Evolutionary conservation across 345 rosid species (phyloP).

Genomic region (Brassica rapa): DNA sequence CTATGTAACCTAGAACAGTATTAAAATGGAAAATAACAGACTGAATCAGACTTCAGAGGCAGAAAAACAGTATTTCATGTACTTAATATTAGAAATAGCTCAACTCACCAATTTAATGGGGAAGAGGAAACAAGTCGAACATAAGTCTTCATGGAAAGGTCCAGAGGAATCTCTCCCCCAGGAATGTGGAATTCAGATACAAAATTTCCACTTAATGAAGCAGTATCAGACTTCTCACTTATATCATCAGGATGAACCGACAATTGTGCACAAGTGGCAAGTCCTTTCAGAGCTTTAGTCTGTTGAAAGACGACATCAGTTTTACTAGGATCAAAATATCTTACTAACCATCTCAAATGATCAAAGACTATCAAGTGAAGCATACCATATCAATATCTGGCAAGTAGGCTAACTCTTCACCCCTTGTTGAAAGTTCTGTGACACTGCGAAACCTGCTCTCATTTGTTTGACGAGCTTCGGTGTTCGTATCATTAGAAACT

Average conservation of each 20-base stretch:
- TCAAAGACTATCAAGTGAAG: constrained; percentile 23
- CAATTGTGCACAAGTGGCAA: constrained; percentile 53
- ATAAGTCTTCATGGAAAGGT: constrained; percentile 81
- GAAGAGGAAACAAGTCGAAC: constrained; percentile 61
- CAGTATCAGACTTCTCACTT: constrained; percentile 45
- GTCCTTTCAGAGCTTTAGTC: constrained; percentile 90
- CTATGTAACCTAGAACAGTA: constrained; percentile 64
- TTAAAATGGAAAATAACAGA: constrained; percentile 17
- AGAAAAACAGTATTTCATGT: neutral
- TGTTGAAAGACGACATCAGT: constrained; percentile 37
- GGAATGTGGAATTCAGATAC: constrained; percentile 55
- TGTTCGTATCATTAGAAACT: constrained; percentile 44
- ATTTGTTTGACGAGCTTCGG: constrained; percentile 45
- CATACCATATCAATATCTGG: constrained; percentile 79
- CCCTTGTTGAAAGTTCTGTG: constrained; percentile 71
- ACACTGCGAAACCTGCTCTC: constrained; percentile 75
- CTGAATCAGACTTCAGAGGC: neutral
- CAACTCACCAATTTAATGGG: constrained; percentile 68
- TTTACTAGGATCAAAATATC: constrained; percentile 11
- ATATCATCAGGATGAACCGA: constrained; percentile 43
- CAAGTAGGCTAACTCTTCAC: constrained; percentile 52
- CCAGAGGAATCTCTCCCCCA: constrained; percentile 73
- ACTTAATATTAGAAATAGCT: constrained; percentile 15
- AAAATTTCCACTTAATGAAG: constrained; percentile 45
- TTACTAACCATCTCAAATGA: constrained; percentile 7